Conservation (phyloP, 192 early-diverging fungal genomes). For the Phycomyces blakesleeanus region DNA sequence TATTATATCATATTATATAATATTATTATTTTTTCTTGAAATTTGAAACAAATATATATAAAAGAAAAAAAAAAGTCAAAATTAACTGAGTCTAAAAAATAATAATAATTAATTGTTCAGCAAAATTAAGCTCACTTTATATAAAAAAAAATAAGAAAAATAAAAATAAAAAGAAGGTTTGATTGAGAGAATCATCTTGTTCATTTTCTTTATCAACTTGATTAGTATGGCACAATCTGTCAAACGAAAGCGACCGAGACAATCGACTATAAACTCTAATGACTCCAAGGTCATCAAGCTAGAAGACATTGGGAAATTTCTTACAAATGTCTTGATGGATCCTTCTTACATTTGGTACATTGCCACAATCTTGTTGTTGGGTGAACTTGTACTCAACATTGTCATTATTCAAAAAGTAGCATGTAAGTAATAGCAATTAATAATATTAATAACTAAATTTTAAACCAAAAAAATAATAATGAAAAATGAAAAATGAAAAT, state of each 20-base stretch:
- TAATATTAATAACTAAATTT: no score
- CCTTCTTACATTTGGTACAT: constrained; percentile 48
- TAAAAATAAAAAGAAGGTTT: not conserved
- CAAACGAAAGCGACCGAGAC: not conserved
- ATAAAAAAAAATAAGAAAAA: not conserved
- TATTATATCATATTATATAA: no score
- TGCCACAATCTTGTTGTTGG: constrained; percentile 40
- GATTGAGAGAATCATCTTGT: not conserved
- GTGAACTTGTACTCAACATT: constrained; percentile 48
- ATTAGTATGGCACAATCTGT: not conserved
- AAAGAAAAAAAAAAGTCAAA: not conserved
- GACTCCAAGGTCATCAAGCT: not conserved
- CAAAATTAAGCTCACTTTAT: not conserved
- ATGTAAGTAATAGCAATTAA: constrained; percentile 45
- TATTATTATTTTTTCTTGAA: no score
- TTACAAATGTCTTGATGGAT: constrained; percentile 13
- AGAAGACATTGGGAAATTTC: not conserved
- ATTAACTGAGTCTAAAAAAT: not conserved
- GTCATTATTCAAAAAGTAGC: constrained; percentile 57
- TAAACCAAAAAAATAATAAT: no score
- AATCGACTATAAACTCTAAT: not conserved
- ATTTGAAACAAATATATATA: no score
- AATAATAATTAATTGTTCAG: not conserved
- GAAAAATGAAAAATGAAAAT: no score
- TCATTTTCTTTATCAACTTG: not conserved